Base-by-base conservation (phyloP, 2,329 filamentous ascomycete genomes). In the Penicillium palitans region DNA sequence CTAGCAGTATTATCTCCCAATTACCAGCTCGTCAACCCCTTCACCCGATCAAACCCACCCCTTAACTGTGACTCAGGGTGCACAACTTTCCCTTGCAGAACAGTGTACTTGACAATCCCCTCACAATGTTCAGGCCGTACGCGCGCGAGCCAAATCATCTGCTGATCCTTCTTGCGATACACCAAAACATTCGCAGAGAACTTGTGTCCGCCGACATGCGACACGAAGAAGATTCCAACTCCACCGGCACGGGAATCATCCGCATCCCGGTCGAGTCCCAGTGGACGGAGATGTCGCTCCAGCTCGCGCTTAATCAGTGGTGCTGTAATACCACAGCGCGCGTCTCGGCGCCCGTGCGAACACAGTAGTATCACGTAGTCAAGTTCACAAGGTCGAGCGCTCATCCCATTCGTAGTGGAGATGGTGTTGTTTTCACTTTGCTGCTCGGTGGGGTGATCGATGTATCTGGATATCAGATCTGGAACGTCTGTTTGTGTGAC, bases 131-230 rank as follows among this genome's bases (percentile, higher is more conserved):
- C 88, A 0, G 92, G 92, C 68, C 79, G 78, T n/a, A 96, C 85
- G 51, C 93, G 81, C n/a, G 90, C 92, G 42, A 96, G 80, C 92
- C 92, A 96, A 65, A 96, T 93, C 72, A 75, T 73, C 59, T 75
- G 74, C 59, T 72, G 68, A 61, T 70, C 69, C 47, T 74, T 76
- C 58, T 70, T 83, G 19, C 92, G 84, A 74, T 97, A 97, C 0
- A 97, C 79, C 78, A 97, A 87, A 63, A 96, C 86, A 70, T 97
- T 97, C 29, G 93, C 93, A 48, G 88, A 88, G 78, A 93, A 97
- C 79, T 96, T 96, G 80, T 97, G 93, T 0, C 93, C 93, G 35
- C 93, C 93, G 5, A 96, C 90, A 71, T 97, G 93, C 60, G 87
- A 93, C 65, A 96, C 92, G 71, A 93, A 96, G 78, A 95, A 96